phyloP scores from a whole-genome alignment of 805 yeast genomes.

The Phaffomyces opuntiae region DNA sequence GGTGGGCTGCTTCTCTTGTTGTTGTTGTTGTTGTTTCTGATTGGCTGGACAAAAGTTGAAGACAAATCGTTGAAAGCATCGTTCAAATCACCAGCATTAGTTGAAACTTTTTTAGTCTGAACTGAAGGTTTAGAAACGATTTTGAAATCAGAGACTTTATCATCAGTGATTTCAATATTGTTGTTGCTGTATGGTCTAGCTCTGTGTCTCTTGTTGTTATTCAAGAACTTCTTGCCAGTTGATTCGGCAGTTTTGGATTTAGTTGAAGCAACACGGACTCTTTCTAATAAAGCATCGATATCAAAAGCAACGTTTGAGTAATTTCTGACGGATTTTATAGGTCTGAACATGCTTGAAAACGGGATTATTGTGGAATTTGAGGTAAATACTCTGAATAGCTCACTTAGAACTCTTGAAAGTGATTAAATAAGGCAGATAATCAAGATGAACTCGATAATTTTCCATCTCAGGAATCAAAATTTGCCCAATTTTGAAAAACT shows the following conservation, averaged over 20 bases:
- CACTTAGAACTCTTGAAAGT: too few relatives aligned
- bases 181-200: too few relatives aligned
- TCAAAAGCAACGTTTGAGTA: conserved; percentile 5
- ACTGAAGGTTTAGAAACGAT: neutral
- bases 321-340: conserved; percentile 1
- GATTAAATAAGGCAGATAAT: too few relatives aligned
- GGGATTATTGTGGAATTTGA: too few relatives aligned
- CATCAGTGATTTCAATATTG: too few relatives aligned
- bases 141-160: neutral
- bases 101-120: neutral
- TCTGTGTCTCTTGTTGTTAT: neutral
- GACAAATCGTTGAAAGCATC: conserved; percentile 4
- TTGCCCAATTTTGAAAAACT: too few relatives aligned
- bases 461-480: too few relatives aligned
- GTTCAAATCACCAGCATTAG: neutral
- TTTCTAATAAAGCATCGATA: conserved; percentile 8
- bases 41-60: neutral
- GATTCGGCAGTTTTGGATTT: neutral
- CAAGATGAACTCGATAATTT: too few relatives aligned
- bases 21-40: neutral
- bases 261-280: conserved; percentile 6
- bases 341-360: conserved; percentile 3
- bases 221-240: neutral
- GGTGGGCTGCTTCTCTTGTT: conserved; percentile 1
- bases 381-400: too few relatives aligned